These are phyloP conservation scores for Coprinopsis cinerea DNA, from an alignment of 768 basidiomycete species.

Conservation along the genomic window DNA sequence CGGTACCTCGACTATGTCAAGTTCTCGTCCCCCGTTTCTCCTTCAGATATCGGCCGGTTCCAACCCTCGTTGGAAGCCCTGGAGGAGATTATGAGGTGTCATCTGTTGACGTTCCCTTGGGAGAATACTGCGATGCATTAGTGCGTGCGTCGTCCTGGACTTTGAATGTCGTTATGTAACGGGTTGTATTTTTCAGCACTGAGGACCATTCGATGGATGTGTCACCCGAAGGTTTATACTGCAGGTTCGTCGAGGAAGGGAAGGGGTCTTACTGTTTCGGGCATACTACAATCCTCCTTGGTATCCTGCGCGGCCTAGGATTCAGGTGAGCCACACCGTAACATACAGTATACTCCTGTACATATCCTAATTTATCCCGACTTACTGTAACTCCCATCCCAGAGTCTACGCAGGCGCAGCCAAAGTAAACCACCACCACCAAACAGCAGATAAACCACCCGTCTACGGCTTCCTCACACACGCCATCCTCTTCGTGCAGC, in stretches of 20 bases:
- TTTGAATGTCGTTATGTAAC: not conserved
- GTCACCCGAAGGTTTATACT: conserved; percentile 17
- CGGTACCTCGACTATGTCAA: conserved; percentile 17
- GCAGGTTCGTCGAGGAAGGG: conserved; percentile 17
- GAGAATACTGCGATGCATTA: conserved; percentile 35
- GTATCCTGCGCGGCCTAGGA: conserved; percentile 24
- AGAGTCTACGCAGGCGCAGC: conserved; percentile 24
- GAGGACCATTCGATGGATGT: conserved; percentile 22
- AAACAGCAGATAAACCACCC: not conserved
- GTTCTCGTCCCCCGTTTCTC: conserved; percentile 8
- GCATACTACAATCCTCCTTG: conserved; percentile 20
- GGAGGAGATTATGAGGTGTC: conserved; percentile 19
- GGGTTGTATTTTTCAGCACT: conserved; percentile 12
- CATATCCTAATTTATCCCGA: too few species aligned
- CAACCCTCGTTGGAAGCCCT: conserved; percentile 23
- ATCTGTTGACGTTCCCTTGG: conserved; percentile 29
- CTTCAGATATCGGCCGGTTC: conserved; percentile 19
- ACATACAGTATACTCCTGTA: not conserved
- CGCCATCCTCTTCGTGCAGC: conserved; percentile 27
- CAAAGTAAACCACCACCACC: conserved; percentile 19
- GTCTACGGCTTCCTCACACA: conserved; percentile 17
- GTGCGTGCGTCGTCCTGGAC: conserved; percentile 18
- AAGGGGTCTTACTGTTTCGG: conserved; percentile 27
- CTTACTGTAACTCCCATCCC: not conserved
- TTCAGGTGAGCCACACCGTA: conserved; percentile 17